phyloP scores from a whole-genome alignment of 257 asterid species.

The Plantago major region DNA sequence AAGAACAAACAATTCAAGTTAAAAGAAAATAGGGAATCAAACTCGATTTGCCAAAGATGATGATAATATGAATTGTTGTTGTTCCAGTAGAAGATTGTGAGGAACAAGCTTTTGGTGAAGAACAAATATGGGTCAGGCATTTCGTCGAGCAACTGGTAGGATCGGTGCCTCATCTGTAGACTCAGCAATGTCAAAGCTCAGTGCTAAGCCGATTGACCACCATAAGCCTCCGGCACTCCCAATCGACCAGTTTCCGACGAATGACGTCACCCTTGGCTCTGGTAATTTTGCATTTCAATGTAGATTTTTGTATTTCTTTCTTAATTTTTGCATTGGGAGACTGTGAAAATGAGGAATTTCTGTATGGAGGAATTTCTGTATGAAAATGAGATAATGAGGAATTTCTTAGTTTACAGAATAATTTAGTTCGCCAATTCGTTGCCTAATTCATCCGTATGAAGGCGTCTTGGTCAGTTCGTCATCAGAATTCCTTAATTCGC shows the following conservation, averaged over 20 bases:
- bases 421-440: no score
- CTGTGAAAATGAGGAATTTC: no score
- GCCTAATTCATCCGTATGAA: no score
- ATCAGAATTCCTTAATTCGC: no score
- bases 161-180: conserved; percentile 46
- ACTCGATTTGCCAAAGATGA: not conserved
- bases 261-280: conserved; percentile 30
- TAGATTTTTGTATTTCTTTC: not conserved
- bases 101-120: not conserved
- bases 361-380: no score
- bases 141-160: conserved; percentile 96
- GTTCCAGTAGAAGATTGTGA: no score
- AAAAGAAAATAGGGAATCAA: not conserved
- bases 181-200: conserved; percentile 45
- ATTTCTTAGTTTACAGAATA: no score
- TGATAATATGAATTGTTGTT: no score
- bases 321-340: not conserved
- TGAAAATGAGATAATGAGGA: no score
- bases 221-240: conserved; percentile 29
- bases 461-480: no score
- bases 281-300: conserved; percentile 27
- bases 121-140: conserved; percentile 83
- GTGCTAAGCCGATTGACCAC: conserved; percentile 26
- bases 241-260: conserved; percentile 25
- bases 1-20: conserved; percentile 8